Evolutionary conservation across 805 yeast species (phyloP), one percentile per base, ranked within the genome.

Genomic region (Nakazawaea laoshanensis): DNA sequence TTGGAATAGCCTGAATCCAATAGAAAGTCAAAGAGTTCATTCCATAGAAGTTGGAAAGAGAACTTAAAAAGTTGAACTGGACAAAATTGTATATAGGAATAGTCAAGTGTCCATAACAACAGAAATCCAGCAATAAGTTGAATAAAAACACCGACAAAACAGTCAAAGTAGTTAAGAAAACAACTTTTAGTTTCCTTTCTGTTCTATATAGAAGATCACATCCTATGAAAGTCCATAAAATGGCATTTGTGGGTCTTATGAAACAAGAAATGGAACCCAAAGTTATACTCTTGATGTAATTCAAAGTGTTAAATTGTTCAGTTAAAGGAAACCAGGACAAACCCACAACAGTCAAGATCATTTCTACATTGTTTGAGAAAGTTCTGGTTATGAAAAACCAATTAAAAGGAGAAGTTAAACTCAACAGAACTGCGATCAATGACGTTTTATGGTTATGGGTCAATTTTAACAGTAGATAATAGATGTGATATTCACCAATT

Each of bases 1-100:
- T 58, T 0, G 98, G 98, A 1, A 92, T 38, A 6, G 84, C 94
- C 55, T 92, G 96, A 5, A 70, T 51, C 3, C 89, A 23, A 53
- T 92, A 92, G 58, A 88, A 92, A 49, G 81, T 83, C 76, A 86
- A 69, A 13, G 94, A 81, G 13, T 92, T 76, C 0, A 65, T 59
- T 0, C 99, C 99, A 54, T 92, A 92, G 46, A 88, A 87, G 4
- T 72, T 63, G 3, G 95, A 79, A 13, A 85, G 59, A 14, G 83
- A 75, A 27, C 74, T 73, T 10, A 79, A 52, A n/a, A 81, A 68
- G 48, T 88, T 88, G 61, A 88, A 88, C 46, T 78, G 73, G 34
- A 84, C 42, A 47, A 88, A 88, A 42, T 77, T 74, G 49, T 67
- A 56, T 1, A 78, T 42, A 3, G 96, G 95, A 27, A 82, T 61